Percentiles rank a stretch among this genome's conserved stretches.
Evolutionary conservation across 768 basidiomycete species (phyloP).

Genomic region (Sarcomyxa edulis): DNA sequence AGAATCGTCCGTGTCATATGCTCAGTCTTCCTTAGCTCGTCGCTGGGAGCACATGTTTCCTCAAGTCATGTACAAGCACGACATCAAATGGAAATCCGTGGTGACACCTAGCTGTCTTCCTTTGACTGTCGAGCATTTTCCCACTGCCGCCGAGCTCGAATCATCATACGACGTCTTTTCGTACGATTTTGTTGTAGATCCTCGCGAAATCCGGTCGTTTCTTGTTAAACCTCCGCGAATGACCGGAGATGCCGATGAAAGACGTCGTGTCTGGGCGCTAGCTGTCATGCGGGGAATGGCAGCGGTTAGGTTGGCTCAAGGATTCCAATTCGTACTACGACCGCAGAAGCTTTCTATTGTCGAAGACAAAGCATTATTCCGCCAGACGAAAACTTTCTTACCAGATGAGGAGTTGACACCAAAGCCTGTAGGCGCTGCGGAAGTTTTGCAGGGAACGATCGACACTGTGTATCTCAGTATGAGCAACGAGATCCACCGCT

Average conservation of each 20-base stretch:
- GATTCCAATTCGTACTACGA: constrained; percentile 86
- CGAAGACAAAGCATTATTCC: constrained; percentile 28
- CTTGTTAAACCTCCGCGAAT: constrained; percentile 63
- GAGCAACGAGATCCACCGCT: constrained; percentile 91
- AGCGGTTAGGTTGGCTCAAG: constrained; percentile 85
- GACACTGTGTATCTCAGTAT: constrained; percentile 89
- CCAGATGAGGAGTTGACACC: constrained; percentile 48
- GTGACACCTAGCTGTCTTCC: constrained; percentile 85
- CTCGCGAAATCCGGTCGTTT: constrained; percentile 81
- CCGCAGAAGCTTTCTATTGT: constrained; percentile 22
- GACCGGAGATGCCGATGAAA: constrained; percentile 46
- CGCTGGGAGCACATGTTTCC: constrained; percentile 90
- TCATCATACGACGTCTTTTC: constrained; percentile 75
- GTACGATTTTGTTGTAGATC: constrained; percentile 86
- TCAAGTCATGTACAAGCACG: constrained; percentile 66
- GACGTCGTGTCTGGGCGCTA: constrained; percentile 67
- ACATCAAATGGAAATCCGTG: constrained; percentile 90
- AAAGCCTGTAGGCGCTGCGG: constrained; percentile 59
- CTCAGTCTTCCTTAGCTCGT: constrained; percentile 71
- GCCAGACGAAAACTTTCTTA: constrained; percentile 53
- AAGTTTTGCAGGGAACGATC: constrained; percentile 50
- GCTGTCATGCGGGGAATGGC: constrained; percentile 92
- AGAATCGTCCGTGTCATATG: constrained; percentile 48
- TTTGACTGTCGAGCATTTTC: constrained; percentile 86
- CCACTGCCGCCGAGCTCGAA: constrained; percentile 68